These are phyloP conservation scores for Fusarium nematophilum DNA, from an alignment of 2,329 filamentous ascomycete genomes.

Conservation along the genomic window DNA sequence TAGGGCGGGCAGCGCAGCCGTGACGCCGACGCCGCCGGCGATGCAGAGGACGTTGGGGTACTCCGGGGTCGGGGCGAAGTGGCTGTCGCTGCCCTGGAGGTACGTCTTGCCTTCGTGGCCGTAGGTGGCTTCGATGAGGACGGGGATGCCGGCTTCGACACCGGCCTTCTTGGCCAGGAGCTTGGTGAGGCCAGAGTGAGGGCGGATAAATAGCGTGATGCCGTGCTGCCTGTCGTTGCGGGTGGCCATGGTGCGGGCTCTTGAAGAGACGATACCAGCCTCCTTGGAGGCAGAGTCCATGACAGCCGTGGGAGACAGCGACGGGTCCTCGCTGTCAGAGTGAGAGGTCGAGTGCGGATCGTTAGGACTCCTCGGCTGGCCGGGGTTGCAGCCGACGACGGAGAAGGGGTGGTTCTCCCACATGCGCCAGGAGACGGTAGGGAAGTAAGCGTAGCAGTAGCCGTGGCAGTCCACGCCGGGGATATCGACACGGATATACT, in stretches of 20 bases:
- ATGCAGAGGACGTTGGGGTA: conserved; percentile 45
- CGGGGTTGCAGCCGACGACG: conserved; percentile 36
- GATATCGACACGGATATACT: conserved; percentile 47
- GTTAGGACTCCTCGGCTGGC: not conserved
- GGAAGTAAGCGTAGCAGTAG: conserved; percentile 48
- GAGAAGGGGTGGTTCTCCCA: conserved; percentile 52
- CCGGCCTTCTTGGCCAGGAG: conserved; percentile 32
- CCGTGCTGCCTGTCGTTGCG: conserved; percentile 22
- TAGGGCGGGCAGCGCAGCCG: conserved; percentile 43
- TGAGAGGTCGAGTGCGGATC: conserved; percentile 10
- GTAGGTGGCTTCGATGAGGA: conserved; percentile 47
- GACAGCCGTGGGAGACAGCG: not conserved
- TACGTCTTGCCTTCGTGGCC: conserved; percentile 39
- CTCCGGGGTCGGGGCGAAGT: conserved; percentile 32
- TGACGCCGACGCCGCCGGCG: conserved; percentile 48
- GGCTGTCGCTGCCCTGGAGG: conserved; percentile 29
- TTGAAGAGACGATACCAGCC: conserved; percentile 13
- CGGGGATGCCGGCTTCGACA: conserved; percentile 31
- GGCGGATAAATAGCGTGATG: conserved; percentile 44
- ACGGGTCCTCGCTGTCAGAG: conserved; percentile 21
- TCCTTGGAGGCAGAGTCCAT: conserved; percentile 23
- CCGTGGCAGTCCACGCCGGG: conserved; percentile 40
- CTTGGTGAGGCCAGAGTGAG: conserved; percentile 40
- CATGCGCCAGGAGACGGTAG: conserved; percentile 45
- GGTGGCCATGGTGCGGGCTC: conserved; percentile 1